Conservation (phyloP, 176 grass and related monocot genomes). For the Musa schizocarpa region DNA sequence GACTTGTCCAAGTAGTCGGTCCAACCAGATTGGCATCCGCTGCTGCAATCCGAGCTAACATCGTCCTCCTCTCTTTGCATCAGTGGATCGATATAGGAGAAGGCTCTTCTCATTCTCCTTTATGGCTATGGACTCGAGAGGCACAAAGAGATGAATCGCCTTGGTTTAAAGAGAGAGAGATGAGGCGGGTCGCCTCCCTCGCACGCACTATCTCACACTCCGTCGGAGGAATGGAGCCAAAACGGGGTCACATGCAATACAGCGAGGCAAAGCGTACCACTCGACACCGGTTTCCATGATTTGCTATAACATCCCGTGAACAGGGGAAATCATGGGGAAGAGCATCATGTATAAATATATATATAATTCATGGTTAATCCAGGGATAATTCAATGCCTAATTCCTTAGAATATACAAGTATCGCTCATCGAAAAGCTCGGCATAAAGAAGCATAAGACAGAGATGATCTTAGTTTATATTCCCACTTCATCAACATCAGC, state of each 20-base stretch:
- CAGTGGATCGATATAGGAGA: slow-evolving; percentile 4
- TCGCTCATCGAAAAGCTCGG: too few relatives aligned
- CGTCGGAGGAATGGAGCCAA: slow-evolving; percentile 1
- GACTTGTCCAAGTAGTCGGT: slow-evolving; percentile 84
- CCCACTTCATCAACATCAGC: too few relatives aligned
- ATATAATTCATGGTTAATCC: too few relatives aligned
- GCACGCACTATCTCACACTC: background rate
- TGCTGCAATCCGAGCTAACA: slow-evolving; percentile 74
- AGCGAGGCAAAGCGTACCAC: slow-evolving; percentile 37
- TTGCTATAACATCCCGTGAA: background rate
- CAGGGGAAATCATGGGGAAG: background rate
- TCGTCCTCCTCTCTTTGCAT: slow-evolving; percentile 24
- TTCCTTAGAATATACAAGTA: too few relatives aligned
- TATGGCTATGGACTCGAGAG: background rate
- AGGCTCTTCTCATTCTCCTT: background rate
- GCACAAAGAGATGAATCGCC: background rate
- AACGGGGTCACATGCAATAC: slow-evolving; percentile 50
- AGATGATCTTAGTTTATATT: too few relatives aligned
- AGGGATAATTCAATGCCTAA: too few relatives aligned
- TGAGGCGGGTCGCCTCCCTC: background rate
- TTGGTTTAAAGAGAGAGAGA: too few relatives aligned
- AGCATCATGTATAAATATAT: too few relatives aligned
- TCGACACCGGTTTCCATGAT: slow-evolving; percentile 13
- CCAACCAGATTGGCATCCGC: slow-evolving; percentile 97
- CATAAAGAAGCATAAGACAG: too few relatives aligned